Evolutionary conservation across 2,329 filamentous ascomycete species (phyloP).

Genomic region (Penicillium sclerotigenum): DNA sequence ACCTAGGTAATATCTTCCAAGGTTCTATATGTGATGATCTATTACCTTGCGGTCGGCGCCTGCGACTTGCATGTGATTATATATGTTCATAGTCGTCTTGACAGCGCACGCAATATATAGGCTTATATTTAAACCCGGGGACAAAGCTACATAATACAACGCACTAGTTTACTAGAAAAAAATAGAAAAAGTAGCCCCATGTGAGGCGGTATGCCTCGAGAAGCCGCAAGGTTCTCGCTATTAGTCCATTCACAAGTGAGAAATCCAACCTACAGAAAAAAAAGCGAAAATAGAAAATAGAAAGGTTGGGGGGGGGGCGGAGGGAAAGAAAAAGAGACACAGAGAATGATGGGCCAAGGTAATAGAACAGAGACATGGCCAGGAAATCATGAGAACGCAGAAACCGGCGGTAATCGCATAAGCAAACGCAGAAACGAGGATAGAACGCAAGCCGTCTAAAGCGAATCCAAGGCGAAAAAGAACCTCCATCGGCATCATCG

Average conservation of each 20-base stretch:
- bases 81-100: neutral
- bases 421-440: conserved; percentile 27
- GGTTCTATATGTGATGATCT: neutral
- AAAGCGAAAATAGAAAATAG: conserved; percentile 15
- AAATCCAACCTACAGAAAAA: conserved; percentile 34
- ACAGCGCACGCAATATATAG: neutral
- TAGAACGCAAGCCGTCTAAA: conserved; percentile 35
- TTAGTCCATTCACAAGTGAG: conserved; percentile 37
- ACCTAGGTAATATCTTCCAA: neutral
- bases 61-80: conserved; percentile 5
- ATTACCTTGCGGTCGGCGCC: neutral
- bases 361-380: conserved; percentile 4
- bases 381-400: conserved; percentile 19
- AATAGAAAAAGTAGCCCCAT: neutral
- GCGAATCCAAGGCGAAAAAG: conserved; percentile 29
- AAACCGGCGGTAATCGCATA: conserved; percentile 30
- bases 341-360: conserved; percentile 11
- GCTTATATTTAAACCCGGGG: too few relatives aligned
- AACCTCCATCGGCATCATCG: conserved; percentile 11
- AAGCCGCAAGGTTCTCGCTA: conserved; percentile 33
- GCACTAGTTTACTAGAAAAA: neutral
- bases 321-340: conserved; percentile 18
- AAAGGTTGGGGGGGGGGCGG: conserved; percentile 11
- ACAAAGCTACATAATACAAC: neutral
- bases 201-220: neutral